A percentile compares a stretch with the other conserved stretches of the same genome.
Evolutionary conservation across 1,139 yeast species (phyloP).

Genomic region (Blastobotrys serpentis): DNA sequence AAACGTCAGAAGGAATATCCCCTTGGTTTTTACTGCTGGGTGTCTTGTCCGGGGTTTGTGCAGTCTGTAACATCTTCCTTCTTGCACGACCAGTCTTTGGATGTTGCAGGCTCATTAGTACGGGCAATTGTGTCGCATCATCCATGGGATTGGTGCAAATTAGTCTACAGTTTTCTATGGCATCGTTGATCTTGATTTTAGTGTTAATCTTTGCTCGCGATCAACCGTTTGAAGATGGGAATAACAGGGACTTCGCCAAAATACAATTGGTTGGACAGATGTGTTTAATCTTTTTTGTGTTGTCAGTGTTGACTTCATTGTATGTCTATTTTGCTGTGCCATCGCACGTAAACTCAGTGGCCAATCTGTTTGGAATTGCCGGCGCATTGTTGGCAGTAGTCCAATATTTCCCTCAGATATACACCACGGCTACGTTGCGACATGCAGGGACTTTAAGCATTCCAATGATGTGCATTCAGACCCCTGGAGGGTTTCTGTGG

Average conservation of each 20-base stretch:
- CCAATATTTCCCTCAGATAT: constrained; percentile 80
- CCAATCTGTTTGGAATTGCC: constrained; percentile 60
- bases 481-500: constrained; percentile 87
- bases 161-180: constrained; percentile 64
- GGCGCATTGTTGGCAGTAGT: constrained; percentile 56
- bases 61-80: constrained; percentile 65
- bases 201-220: constrained; percentile 19
- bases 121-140: constrained; percentile 66
- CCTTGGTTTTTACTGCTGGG: constrained; percentile 73
- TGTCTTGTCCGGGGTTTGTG: constrained; percentile 67
- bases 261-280: constrained; percentile 27
- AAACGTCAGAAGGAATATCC: constrained; percentile 77
- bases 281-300: constrained; percentile 28
- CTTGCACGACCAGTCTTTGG: constrained; percentile 45
- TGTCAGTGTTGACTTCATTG: constrained; percentile 26
- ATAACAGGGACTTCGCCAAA: constrained; percentile 24
- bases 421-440: constrained; percentile 64
- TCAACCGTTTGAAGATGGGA: constrained; percentile 27
- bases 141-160: constrained; percentile 71
- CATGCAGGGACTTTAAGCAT: constrained; percentile 81
- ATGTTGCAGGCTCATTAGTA: constrained; percentile 38
- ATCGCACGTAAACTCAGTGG: constrained; percentile 39
- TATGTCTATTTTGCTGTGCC: constrained; percentile 26
- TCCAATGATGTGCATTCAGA: constrained; percentile 81
- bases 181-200: constrained; percentile 50